Percentiles rank a stretch among this genome's conserved stretches.
Conservation (phyloP, 768 basidiomycete species). For the Candolleomyces efflorescens region DNA sequence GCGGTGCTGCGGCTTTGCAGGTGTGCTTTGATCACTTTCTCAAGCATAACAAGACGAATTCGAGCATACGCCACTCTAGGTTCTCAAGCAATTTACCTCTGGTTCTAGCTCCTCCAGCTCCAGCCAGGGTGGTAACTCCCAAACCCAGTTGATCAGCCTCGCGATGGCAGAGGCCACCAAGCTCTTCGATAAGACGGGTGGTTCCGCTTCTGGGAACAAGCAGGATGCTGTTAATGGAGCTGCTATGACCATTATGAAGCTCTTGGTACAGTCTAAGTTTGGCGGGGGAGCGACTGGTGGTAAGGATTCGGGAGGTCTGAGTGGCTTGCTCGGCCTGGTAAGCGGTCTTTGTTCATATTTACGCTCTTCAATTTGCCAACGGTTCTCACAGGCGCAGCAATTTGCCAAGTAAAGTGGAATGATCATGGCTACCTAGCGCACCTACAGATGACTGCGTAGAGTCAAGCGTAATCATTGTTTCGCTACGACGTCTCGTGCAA, state of each 20-base stretch:
- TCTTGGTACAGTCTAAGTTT: conserved; percentile 68
- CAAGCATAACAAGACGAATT: background rate
- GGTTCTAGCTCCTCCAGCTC: conserved; percentile 31
- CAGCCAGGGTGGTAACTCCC: conserved; percentile 34
- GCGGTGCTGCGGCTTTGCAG: conserved; percentile 76
- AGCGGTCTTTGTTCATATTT: too few species aligned
- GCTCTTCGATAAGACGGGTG: conserved; percentile 68
- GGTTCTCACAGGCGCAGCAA: too few species aligned
- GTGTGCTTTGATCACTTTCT: conserved; percentile 27
- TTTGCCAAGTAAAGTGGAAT: too few species aligned
- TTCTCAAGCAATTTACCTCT: conserved; percentile 64
- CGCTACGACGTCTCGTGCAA: too few species aligned
- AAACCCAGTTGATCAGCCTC: conserved; percentile 72
- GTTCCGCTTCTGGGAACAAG: conserved; percentile 61
- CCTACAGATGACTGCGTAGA: too few species aligned
- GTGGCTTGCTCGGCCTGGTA: conserved; percentile 59
- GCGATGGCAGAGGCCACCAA: conserved; percentile 83
- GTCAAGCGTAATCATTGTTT: too few species aligned
- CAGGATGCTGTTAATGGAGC: conserved; percentile 85
- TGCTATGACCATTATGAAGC: conserved; percentile 82
- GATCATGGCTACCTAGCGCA: too few species aligned
- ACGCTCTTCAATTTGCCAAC: too few species aligned
- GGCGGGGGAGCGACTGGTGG: conserved; percentile 48
- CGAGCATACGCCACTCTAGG: conserved; percentile 29
- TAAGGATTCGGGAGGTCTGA: conserved; percentile 65